Evolutionary conservation across 305 asterid species (phyloP).

Genomic region (Fraxinus albicans): DNA sequence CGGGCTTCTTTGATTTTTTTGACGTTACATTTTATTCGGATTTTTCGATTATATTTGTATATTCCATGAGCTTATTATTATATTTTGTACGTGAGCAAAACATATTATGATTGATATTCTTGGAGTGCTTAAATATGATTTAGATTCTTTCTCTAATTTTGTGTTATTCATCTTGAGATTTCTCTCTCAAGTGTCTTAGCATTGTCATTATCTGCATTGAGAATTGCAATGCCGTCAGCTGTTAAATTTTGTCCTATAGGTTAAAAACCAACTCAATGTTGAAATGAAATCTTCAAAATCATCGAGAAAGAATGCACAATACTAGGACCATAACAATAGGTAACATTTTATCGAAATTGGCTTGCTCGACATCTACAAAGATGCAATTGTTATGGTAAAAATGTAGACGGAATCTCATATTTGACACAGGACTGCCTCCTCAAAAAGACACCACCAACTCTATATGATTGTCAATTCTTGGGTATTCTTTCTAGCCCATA

Average conservation of each 20-base stretch:
- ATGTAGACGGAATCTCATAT: neutral
- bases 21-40: constrained; percentile 14
- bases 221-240: no score
- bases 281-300: neutral
- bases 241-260: neutral
- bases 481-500: neutral
- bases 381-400: neutral
- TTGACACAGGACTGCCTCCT: neutral
- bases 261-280: neutral
- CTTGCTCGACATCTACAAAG: neutral
- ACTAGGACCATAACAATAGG: neutral
- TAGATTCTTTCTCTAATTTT: neutral
- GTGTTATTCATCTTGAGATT: neutral
- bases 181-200: neutral
- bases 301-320: no score
- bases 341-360: neutral
- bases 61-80: neutral
- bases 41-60: neutral
- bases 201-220: neutral
- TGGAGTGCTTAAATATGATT: neutral
- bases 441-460: neutral
- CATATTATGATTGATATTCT: neutral
- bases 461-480: neutral
- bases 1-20: constrained; percentile 66
- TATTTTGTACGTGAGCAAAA: neutral